phyloP scores from a whole-genome alignment of 768 basidiomycete species.

The Lyophyllum decastes region DNA sequence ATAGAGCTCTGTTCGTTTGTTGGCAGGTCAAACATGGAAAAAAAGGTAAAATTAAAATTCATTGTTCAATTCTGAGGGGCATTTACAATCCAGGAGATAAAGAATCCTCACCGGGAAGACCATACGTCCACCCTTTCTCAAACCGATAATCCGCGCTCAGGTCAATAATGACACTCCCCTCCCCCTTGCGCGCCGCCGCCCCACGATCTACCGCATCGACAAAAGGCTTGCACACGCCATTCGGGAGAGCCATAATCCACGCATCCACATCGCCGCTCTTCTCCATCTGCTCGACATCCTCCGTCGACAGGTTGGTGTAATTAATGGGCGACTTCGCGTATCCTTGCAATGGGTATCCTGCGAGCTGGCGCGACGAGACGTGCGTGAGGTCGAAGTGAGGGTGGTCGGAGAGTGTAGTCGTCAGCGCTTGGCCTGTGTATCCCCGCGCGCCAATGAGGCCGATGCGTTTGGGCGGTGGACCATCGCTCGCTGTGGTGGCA shows the following conservation, averaged over 20 bases:
- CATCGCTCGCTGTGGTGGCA: constrained; percentile 59
- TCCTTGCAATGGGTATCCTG: constrained; percentile 73
- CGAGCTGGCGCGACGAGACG: constrained; percentile 94
- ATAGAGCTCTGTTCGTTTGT: constrained; percentile 87
- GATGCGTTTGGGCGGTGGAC: constrained; percentile 79
- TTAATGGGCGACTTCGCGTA: constrained; percentile 76
- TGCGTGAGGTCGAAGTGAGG: constrained; percentile 90
- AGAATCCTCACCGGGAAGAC: constrained; percentile 91
- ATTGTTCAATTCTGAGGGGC: constrained; percentile 22
- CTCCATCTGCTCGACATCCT: constrained; percentile 88
- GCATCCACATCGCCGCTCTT: constrained; percentile 89
- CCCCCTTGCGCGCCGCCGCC: constrained; percentile 51
- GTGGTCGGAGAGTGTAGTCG: constrained; percentile 83
- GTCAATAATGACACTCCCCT: constrained; percentile 84
- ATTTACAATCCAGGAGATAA: constrained; percentile 35
- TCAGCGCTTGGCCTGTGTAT: constrained; percentile 92
- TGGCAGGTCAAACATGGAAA: no score
- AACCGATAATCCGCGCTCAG: constrained; percentile 95
- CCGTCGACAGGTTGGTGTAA: constrained; percentile 78
- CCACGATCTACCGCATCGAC: constrained; percentile 92
- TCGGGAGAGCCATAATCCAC: constrained; percentile 99
- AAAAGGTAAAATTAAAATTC: constrained; percentile 27
- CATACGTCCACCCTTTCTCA: constrained; percentile 95
- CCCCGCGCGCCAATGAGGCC: constrained; percentile 95
- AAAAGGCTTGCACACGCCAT: constrained; percentile 94